Conservation (phyloP, 257 asterid species). For the Solanum verrucosum region DNA sequence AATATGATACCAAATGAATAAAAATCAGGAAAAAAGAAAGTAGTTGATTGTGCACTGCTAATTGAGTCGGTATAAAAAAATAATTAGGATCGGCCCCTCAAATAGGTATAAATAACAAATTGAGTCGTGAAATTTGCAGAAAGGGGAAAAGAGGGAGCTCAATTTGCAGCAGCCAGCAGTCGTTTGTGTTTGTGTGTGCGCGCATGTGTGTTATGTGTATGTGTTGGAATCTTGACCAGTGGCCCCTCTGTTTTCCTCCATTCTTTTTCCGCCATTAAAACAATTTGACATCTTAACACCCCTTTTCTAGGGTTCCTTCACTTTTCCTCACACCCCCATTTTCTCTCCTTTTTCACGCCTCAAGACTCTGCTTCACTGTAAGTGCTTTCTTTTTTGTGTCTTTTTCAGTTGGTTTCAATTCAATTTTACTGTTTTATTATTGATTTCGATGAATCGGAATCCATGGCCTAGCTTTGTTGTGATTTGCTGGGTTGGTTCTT, state of each 20-base stretch:
- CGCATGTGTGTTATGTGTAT: neutral
- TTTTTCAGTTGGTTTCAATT: neutral
- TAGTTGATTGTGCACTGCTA: neutral
- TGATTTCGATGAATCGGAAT: neutral
- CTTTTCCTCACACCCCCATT: neutral
- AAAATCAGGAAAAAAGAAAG: neutral
- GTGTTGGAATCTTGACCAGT: constrained; percentile 18
- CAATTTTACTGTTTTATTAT: neutral
- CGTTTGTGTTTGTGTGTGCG: neutral
- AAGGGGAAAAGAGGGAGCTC: neutral
- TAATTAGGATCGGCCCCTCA: neutral
- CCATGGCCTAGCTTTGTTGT: neutral
- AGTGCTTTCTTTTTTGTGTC: neutral
- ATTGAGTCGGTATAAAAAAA: neutral
- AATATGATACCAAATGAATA: too few relatives aligned
- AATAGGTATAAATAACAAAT: constrained; percentile 6
- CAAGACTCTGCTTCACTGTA: constrained; percentile 3
- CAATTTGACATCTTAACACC: neutral
- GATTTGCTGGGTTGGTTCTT: neutral
- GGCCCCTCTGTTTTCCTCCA: constrained; percentile 19
- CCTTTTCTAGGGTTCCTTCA: constrained; percentile 23
- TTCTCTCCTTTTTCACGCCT: neutral
- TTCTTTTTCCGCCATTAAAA: constrained; percentile 30
- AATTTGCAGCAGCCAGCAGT: neutral
- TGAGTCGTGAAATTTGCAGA: neutral